phyloP scores from a whole-genome alignment of 768 basidiomycete species.

The Cyclocybe aegerita region DNA sequence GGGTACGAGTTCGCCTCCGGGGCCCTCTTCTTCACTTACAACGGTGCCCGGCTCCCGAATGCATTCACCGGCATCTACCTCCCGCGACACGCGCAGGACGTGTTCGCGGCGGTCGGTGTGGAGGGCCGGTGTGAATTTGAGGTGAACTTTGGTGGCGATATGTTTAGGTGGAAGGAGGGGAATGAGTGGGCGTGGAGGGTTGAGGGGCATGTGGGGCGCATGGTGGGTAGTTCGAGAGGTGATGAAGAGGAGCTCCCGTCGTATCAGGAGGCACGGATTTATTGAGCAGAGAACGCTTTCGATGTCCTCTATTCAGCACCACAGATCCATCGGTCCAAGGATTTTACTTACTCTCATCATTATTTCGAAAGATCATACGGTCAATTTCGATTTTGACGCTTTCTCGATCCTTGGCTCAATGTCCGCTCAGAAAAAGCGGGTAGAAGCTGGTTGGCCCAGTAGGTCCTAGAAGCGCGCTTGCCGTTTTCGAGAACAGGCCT shows the following conservation, averaged over 20 bases:
- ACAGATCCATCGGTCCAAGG: too few species aligned
- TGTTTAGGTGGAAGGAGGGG: slow-evolving; percentile 60
- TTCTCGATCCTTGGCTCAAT: too few species aligned
- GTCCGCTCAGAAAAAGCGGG: too few species aligned
- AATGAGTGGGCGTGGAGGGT: slow-evolving; percentile 68
- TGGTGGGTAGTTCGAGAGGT: slow-evolving; percentile 31
- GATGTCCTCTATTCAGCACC: too few species aligned
- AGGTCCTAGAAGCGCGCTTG: too few species aligned
- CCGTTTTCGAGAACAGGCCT: too few species aligned
- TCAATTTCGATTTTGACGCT: too few species aligned
- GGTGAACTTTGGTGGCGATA: slow-evolving; percentile 66
- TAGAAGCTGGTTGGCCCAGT: too few species aligned
- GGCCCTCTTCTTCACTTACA: slow-evolving; percentile 63
- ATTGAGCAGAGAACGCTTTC: too few species aligned
- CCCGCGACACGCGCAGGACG: slow-evolving; percentile 50
- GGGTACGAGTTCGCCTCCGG: slow-evolving; percentile 59
- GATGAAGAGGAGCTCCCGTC: slow-evolving; percentile 48
- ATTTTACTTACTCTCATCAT: too few species aligned
- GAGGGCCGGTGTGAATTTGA: slow-evolving; percentile 52
- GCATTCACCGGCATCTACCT: slow-evolving; percentile 64
- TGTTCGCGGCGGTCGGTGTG: slow-evolving; percentile 65
- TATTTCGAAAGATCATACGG: too few species aligned
- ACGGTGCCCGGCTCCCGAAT: slow-evolving; percentile 51
- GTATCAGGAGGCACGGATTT: slow-evolving; percentile 21
- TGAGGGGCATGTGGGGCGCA: slow-evolving; percentile 58